Evolutionary conservation across 164 flowering plant species (phyloP), one percentile per base, ranked within the genome.

Genomic region (Warburgia ugandensis): DNA sequence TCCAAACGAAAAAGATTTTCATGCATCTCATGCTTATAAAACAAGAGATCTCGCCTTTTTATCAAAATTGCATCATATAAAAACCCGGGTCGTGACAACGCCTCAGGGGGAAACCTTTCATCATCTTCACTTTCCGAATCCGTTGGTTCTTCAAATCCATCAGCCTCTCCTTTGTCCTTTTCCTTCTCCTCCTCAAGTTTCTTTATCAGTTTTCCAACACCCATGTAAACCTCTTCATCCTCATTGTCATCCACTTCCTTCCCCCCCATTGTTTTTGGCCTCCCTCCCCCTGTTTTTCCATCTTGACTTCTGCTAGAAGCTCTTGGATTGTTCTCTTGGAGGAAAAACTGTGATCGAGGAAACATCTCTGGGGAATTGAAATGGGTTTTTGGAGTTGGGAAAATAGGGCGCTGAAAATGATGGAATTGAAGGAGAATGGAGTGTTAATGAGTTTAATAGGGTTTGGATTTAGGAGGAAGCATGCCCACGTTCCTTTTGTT

Each of bases 171-270:
- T 21, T 14, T 23, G 25, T 52, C 49, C 39, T 70, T 78, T 32
- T 45, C 46, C 28, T 53, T 72, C 71, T 70, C 56, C 53, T 71
- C 75, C 71, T 78, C 78, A 16, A 82, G 69, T 60, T 80, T 80
- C 63, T 80, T 79, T 27, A 85, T 75, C 51, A 75, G 48, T 0
- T 75, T 75, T 1, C 67, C 68, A 0, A 80, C 77, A 4, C 82
- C 85, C 80, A 81, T 54, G 56, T 55, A 77, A 59, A 79, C 92
- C 45, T 71, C 80, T 17, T 81, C 86, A 1, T 63, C 73, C 4
- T 50, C 69, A 25, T 76, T 77, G 29, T 79, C 68, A 30, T 73
- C 79, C 1, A 68, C 68, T 4, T 69, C 46, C 21, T 67, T 73
- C 3, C 79, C 52, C 1, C 84, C 22, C 63, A 65, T 47, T 58